These are phyloP conservation scores for Pyronema domesticum DNA, from an alignment of 495 filamentous ascomycete genomes.

Conservation along the genomic window DNA sequence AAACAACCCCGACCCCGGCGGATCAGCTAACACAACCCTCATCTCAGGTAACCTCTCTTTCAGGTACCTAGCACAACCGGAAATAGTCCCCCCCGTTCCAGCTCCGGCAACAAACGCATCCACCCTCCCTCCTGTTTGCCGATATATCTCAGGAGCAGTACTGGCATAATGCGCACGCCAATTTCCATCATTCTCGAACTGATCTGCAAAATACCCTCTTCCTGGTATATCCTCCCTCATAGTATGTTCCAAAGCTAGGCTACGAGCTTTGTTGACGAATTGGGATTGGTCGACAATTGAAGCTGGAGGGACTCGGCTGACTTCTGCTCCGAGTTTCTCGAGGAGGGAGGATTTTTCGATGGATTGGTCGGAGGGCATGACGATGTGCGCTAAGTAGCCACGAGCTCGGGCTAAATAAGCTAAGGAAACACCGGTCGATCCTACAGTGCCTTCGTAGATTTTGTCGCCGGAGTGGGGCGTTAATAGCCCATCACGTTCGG, in stretches of 20 bases:
- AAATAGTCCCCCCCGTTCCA: constrained; percentile 85
- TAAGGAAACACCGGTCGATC: constrained; percentile 83
- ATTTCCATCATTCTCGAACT: constrained; percentile 85
- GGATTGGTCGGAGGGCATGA: constrained; percentile 88
- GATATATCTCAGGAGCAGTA: constrained; percentile 77
- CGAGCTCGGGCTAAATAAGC: constrained; percentile 72
- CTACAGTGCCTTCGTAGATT: constrained; percentile 94
- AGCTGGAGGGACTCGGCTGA: constrained; percentile 75
- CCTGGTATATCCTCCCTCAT: constrained; percentile 31
- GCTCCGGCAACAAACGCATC: constrained; percentile 94
- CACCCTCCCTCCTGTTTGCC: constrained; percentile 54
- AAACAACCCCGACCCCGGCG: constrained; percentile 81
- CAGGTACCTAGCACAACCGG: constrained; percentile 65
- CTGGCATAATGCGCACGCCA: constrained; percentile 63
- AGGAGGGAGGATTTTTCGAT: constrained; percentile 78
- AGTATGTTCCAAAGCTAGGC: constrained; percentile 54
- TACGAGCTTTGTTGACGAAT: constrained; percentile 86
- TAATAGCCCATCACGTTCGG: constrained; percentile 62
- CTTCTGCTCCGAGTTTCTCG: constrained; percentile 71
- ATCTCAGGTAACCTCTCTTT: constrained; percentile 49
- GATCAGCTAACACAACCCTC: constrained; percentile 73
- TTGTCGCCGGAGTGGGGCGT: constrained; percentile 69
- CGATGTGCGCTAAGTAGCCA: constrained; percentile 89
- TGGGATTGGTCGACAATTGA: constrained; percentile 80
- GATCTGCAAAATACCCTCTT: constrained; percentile 80